Evolutionary conservation across 2,329 filamentous ascomycete species (phyloP), one percentile per base, ranked within the genome.

Genomic region (Fusarium hostae): DNA sequence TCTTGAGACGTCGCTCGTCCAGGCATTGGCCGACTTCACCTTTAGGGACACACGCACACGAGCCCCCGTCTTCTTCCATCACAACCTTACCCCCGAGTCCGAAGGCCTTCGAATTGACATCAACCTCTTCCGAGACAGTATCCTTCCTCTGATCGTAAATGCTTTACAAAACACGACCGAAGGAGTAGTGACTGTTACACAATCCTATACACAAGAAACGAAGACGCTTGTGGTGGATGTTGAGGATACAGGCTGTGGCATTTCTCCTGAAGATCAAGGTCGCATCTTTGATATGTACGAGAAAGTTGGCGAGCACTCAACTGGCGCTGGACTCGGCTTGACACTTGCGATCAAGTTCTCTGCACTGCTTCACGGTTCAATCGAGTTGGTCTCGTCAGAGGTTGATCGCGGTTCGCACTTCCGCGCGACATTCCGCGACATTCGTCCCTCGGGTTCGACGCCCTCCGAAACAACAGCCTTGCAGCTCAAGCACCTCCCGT

Each of bases 201-300:
- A 81, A 0, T 79, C 79, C 0, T 62, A 81, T 4, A 64, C 57
- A 1, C 57, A 78, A 5, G 79, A 82, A 20, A 75, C 72, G 12
- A 75, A 76, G 6, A 70, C 72, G 1, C 71, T 84, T 1, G 69
- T 75, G 6, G 78, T 84, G n/a, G 83, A 85, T 43, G 66, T 86
- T 2, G 71, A 81, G 44, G 84, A 86, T 45, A 84, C 79, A 3
- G 84, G 83, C 0, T 72, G 79, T 6, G 83, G 83, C 4, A 83
- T 85, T n/a, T 64, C 66, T 3, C 52, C 66, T 2, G 70, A 78
- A 6, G 73, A 84, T 10, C 79, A 81, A 6, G 26, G 75, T 6
- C 80, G 81, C 5, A 83, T 85, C 7, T 85, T 85, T 32, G 76
- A 82, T 6, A 75, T 82, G 0, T 84, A 85, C 24, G 83, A 84